Conservation (phyloP, 163 green algal genomes). For the Smithsoniella earleae region DNA sequence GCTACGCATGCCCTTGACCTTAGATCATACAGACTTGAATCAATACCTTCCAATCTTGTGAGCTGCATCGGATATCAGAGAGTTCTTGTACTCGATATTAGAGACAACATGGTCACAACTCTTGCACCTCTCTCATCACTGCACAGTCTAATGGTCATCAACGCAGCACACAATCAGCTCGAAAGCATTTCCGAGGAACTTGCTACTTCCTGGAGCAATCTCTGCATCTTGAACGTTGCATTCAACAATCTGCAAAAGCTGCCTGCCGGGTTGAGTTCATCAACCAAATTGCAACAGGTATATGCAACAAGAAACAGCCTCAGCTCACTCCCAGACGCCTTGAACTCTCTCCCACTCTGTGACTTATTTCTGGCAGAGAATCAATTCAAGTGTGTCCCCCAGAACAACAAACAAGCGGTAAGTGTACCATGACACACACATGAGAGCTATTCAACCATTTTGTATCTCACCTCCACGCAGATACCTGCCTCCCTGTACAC, state of each 20-base stretch:
- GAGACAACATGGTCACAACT: too few relatives aligned
- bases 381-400: conserved; percentile 37
- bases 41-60: too few relatives aligned
- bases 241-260: conserved; percentile 12
- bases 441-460: background rate
- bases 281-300: conserved; percentile 4
- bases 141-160: conserved; percentile 2
- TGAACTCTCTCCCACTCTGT: conserved; percentile 40
- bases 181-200: background rate
- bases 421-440: background rate
- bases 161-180: conserved; percentile 20
- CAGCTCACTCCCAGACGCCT: conserved; percentile 32
- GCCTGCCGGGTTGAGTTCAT: background rate
- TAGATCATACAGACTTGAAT: too few relatives aligned
- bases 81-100: too few relatives aligned
- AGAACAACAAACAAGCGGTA: too few relatives aligned
- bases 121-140: too few relatives aligned
- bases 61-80: too few relatives aligned
- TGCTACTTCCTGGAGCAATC: background rate
- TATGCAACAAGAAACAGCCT: background rate
- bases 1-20: too few relatives aligned
- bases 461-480: background rate
- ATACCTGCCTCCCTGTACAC: background rate
- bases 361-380: conserved; percentile 52
- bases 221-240: background rate